Conservation (phyloP, 139 green algal genomes). For the Tetraselmis striata region DNA sequence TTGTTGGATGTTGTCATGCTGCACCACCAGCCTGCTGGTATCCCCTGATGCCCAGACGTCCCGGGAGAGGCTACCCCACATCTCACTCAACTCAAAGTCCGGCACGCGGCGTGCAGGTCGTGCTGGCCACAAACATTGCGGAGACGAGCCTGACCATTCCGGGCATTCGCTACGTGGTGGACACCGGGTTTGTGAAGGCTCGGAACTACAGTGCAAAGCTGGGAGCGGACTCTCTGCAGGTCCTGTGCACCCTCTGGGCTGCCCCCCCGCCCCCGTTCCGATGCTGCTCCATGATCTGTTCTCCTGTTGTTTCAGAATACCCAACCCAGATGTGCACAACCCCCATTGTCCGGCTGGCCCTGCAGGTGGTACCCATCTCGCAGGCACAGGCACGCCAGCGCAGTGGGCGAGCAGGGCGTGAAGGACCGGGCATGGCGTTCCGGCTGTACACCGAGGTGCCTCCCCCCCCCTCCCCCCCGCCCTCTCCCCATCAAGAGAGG, state of each 20-base stretch:
- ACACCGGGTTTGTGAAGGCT: slow-evolving; percentile 78
- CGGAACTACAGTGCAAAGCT: slow-evolving; percentile 64
- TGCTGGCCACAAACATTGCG: slow-evolving; percentile 91
- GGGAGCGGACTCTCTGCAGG: slow-evolving; percentile 71
- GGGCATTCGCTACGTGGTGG: slow-evolving; percentile 76
- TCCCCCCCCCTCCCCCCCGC: too few species aligned
- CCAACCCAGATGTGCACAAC: too few species aligned
- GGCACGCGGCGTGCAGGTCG: slow-evolving; percentile 32
- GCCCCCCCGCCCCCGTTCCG: too few species aligned
- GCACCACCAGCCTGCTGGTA: neutral
- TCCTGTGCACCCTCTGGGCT: neutral
- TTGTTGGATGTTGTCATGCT: neutral
- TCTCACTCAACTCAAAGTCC: too few species aligned
- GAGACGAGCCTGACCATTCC: slow-evolving; percentile 89
- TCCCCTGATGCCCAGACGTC: too few species aligned
- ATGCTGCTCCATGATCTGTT: too few species aligned
- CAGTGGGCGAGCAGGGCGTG: slow-evolving; percentile 72
- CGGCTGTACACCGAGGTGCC: slow-evolving; percentile 81
- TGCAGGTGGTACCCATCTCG: slow-evolving; percentile 54
- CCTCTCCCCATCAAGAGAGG: too few species aligned
- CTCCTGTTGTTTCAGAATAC: too few species aligned
- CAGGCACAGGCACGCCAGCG: slow-evolving; percentile 81
- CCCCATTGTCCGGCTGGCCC: too few species aligned
- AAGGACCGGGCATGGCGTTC: slow-evolving; percentile 81
- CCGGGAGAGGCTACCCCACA: too few species aligned